phyloP scores from a whole-genome alignment of 768 basidiomycete species.

The Lentinula edodes region DNA sequence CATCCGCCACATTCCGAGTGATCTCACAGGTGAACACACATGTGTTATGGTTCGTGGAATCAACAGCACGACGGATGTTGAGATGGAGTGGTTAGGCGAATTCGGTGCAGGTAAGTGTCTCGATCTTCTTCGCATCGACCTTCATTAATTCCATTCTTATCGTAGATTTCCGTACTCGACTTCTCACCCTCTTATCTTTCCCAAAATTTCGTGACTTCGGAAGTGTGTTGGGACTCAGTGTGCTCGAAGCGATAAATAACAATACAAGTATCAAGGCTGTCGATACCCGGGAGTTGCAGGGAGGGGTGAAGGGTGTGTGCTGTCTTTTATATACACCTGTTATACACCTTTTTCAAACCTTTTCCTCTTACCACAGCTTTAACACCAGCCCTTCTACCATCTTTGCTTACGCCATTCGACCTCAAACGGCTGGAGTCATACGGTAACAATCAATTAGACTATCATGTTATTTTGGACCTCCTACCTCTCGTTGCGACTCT shows the following conservation, averaged over 20 bases:
- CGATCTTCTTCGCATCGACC: background rate
- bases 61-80: slow-evolving; percentile 55
- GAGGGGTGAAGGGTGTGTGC: slow-evolving; percentile 31
- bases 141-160: background rate
- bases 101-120: slow-evolving; percentile 69
- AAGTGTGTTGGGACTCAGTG: slow-evolving; percentile 78
- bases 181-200: slow-evolving; percentile 85
- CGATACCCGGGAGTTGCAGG: slow-evolving; percentile 19
- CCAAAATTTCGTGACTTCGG: slow-evolving; percentile 89
- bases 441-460: slow-evolving; percentile 93
- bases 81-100: slow-evolving; percentile 80
- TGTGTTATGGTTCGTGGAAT: slow-evolving; percentile 92
- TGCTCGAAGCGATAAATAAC: slow-evolving; percentile 78
- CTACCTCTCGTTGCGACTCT: slow-evolving; percentile 77
- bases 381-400: slow-evolving; percentile 37
- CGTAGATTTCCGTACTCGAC: slow-evolving; percentile 87
- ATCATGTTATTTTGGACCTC: slow-evolving; percentile 92
- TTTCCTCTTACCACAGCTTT: slow-evolving; percentile 20
- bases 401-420: slow-evolving; percentile 84
- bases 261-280: slow-evolving; percentile 42
- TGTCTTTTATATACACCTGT: background rate
- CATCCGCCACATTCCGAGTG: slow-evolving; percentile 88
- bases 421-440: slow-evolving; percentile 95
- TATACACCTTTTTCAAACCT: background rate
- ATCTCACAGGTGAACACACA: slow-evolving; percentile 94